Base-by-base conservation (phyloP, 2,329 filamentous ascomycete genomes). In the Emergomyces pasteurianus region DNA sequence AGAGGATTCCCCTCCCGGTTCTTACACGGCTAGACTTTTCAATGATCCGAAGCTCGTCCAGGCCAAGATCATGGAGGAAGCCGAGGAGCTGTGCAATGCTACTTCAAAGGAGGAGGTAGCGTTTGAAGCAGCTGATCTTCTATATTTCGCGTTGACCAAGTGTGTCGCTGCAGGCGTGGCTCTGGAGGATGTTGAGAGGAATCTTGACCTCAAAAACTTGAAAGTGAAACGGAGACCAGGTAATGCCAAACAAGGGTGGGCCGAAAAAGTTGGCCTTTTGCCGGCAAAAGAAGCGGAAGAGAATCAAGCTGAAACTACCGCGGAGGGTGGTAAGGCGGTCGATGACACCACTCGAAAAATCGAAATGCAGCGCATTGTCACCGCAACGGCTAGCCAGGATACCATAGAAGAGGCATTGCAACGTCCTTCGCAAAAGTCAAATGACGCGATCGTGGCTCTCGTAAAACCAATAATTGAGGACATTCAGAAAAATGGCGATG, bases 61-160 rank as follows among this genome's bases (percentile, higher is more conserved):
- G 50, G 94, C 94, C 2, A 99, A 99, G 81, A 96, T 99, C 60
- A 95, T 97, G 86, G 94, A 99, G 75, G 94, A 99, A 74, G 94
- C 94, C 0, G 89, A 95, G 70, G 94, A 99, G 77, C 81, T 99
- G 49, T 96, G 92, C 70, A 86, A 94, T 65, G 92, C 94, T 18
- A 86, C 85, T 66, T 86, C 85, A 0, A 88, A 89, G 63, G 82
- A 92, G 64, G 89, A 97, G 16, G 83, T 96, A 64, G 90, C 94
- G 1, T 95, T 95, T 65, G 94, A 99, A 75, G 91, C 94, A 9
- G 94, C 94, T 0, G 94, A 99, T 71, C 78, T 99, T 60, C 86
- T 99, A 59, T 99, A 97, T 78, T 99, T 99, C 78, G 90, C 92
- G 8, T 78, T 99, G 60, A 90, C 94, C 26, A 95, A 92, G 75